phyloP scores from a whole-genome alignment of 352 stramenopile species.

The Aphanomyces stellatus region DNA sequence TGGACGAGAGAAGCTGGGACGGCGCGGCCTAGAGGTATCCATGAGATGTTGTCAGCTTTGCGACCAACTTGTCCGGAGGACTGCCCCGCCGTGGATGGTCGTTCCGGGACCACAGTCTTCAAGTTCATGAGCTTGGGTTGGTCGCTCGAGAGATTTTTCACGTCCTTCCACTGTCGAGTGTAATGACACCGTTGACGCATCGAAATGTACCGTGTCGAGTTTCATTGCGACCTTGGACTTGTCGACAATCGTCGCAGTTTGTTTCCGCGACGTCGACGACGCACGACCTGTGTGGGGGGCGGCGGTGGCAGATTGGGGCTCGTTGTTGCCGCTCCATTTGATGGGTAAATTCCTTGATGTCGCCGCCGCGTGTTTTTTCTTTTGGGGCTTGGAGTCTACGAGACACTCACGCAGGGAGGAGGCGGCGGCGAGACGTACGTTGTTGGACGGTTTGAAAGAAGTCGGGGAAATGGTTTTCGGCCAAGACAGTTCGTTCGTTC shows the following conservation, averaged over 20 bases:
- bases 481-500: slow-evolving; percentile 5
- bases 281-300: not conserved
- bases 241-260: slow-evolving; percentile 7
- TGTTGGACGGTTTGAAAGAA: slow-evolving; percentile 18
- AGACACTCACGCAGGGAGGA: not conserved
- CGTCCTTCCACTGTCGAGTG: slow-evolving; percentile 18
- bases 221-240: slow-evolving; percentile 8
- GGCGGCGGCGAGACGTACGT: not conserved
- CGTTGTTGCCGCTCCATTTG: slow-evolving; percentile 19
- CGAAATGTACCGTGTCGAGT: not conserved
- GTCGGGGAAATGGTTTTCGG: slow-evolving; percentile 19
- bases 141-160: slow-evolving; percentile 1
- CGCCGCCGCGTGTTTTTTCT: not conserved
- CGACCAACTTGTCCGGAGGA: not conserved
- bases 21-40: no score
- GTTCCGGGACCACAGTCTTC: not conserved
- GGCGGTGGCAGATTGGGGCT: not conserved
- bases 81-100: slow-evolving; percentile 11
- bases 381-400: not conserved
- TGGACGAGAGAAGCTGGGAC: not conserved
- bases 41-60: no score
- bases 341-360: not conserved
- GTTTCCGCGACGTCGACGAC: not conserved
- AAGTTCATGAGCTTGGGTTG: not conserved
- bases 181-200: not conserved